Conservation (phyloP, 352 stramenopile species). For the Phytophthora pistaciae region DNA sequence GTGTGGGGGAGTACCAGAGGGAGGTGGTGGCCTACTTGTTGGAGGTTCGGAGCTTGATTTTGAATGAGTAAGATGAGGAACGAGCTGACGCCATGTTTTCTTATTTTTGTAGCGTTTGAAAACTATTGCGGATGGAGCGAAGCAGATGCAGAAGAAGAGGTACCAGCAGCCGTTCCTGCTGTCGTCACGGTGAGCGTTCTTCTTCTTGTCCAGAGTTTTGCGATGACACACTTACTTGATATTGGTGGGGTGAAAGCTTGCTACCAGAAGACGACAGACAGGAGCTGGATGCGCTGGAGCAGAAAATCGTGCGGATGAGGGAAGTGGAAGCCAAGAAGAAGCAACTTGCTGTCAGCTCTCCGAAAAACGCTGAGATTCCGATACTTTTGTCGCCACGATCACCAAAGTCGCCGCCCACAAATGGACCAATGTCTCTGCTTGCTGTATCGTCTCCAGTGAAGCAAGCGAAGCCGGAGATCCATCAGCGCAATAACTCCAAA, state of each 20-base stretch:
- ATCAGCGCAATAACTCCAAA: slow-evolving; percentile 18
- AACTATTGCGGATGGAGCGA: slow-evolving; percentile 60
- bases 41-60: slow-evolving; percentile 42
- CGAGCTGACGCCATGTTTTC: neutral
- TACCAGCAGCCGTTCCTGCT: slow-evolving; percentile 74
- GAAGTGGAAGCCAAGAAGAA: slow-evolving; percentile 41
- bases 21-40: slow-evolving; percentile 81
- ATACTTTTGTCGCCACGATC: slow-evolving; percentile 14
- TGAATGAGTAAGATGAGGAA: neutral
- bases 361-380: slow-evolving; percentile 10
- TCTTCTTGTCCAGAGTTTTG: slow-evolving; percentile 1
- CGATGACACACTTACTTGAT: neutral
- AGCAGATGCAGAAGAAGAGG: slow-evolving; percentile 80
- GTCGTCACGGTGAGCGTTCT: slow-evolving; percentile 50
- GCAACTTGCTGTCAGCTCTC: neutral
- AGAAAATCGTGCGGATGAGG: slow-evolving; percentile 41
- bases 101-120: slow-evolving; percentile 62
- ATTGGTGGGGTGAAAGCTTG: slow-evolving; percentile 40
- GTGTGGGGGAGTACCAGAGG: slow-evolving; percentile 61
- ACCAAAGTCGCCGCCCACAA: slow-evolving; percentile 9
- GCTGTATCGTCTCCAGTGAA: slow-evolving; percentile 14
- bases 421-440: slow-evolving; percentile 6
- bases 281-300: slow-evolving; percentile 58
- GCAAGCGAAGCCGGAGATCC: slow-evolving; percentile 16
- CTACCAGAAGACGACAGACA: slow-evolving; percentile 69